Percentiles rank a stretch among this genome's conserved stretches.
Evolutionary conservation across 257 asterid species (phyloP).

Genomic region (Verbena officinalis): DNA sequence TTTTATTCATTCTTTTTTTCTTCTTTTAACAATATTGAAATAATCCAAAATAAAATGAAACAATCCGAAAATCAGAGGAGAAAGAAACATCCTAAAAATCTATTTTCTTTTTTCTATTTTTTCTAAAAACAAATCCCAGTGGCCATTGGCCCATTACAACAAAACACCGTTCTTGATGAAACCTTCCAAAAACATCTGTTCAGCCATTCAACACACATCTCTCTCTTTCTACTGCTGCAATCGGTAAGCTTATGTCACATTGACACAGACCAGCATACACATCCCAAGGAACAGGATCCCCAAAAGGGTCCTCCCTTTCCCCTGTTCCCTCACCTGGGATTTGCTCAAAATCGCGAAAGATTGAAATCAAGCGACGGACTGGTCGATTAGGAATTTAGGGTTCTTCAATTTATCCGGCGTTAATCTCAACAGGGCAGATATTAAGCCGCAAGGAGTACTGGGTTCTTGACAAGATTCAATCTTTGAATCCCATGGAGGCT

Average conservation of each 20-base stretch:
- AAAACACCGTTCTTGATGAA: background rate
- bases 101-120: background rate
- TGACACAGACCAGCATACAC: constrained; percentile 20
- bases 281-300: constrained; percentile 32
- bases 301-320: constrained; percentile 23
- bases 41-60: too few relatives aligned
- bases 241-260: constrained; percentile 19
- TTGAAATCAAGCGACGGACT: constrained; percentile 19
- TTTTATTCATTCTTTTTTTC: too few relatives aligned
- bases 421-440: constrained; percentile 15
- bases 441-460: constrained; percentile 4
- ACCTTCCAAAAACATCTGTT: constrained; percentile 18
- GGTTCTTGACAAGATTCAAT: constrained; percentile 25
- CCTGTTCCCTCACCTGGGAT: constrained; percentile 24
- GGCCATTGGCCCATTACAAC: too few relatives aligned
- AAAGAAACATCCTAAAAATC: too few relatives aligned
- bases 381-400: constrained; percentile 34
- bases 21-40: too few relatives aligned
- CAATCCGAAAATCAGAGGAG: too few relatives aligned
- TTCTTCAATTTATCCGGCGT: constrained; percentile 15
- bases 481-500: constrained; percentile 67
- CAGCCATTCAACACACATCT: constrained; percentile 25
- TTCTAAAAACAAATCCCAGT: too few relatives aligned
- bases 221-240: constrained; percentile 14
- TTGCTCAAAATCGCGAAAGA: constrained; percentile 21